Base-by-base conservation (phyloP, 2,329 filamentous ascomycete genomes). In the Talaromyces sp. region DNA sequence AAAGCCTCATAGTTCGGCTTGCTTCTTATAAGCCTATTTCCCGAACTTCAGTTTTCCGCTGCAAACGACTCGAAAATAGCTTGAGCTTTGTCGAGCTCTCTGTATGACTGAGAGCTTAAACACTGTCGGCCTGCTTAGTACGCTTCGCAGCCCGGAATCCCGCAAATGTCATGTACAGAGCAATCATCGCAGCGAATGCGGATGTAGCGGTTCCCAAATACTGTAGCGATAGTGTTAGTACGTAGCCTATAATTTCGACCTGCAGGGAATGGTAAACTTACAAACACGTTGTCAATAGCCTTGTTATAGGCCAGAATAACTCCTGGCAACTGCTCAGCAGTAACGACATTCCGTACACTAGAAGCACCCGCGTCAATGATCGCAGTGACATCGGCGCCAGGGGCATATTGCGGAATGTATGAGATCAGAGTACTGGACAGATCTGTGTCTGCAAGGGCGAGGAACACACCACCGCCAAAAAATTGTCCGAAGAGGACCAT, bases 401-500 rank as follows among this genome's bases (percentile, higher is more conserved):
- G 59, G 39, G 59, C 59, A 61, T 61, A 61, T 25, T 61, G 43
- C 27, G 59, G 59, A 27, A 61, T 45, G 0, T 31, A 8, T 22
- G 43, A 49, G n/a, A 27, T 17, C 33, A 61, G n/a, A 43, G 59
- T 49, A 61, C 45, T 61, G 35, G 39, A 49, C 27, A 61, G 19
- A 27, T 61, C 61, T 22, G 61, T 63, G 7, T 63, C 47, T 31
- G 47, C 47, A 25, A 54, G 61, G 35, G 61, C 61, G 15, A 57
- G 61, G 61, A 63, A 63, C n/a, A 63, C 31, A 27, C 47, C 61
- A 5, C 47, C 61, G 39, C 61, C 61, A 35, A 57, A 57, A 37
- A 63, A 61, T 50, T 61, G 59, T 35, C 59, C 59, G 59, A 61
- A 50, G 25, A 61, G 59, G 39, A 61, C 59, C 59, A 61, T 61